These are phyloP conservation scores for Thielaviopsis ethacetica DNA, from an alignment of 2,329 filamentous ascomycete genomes.

Conservation along the genomic window DNA sequence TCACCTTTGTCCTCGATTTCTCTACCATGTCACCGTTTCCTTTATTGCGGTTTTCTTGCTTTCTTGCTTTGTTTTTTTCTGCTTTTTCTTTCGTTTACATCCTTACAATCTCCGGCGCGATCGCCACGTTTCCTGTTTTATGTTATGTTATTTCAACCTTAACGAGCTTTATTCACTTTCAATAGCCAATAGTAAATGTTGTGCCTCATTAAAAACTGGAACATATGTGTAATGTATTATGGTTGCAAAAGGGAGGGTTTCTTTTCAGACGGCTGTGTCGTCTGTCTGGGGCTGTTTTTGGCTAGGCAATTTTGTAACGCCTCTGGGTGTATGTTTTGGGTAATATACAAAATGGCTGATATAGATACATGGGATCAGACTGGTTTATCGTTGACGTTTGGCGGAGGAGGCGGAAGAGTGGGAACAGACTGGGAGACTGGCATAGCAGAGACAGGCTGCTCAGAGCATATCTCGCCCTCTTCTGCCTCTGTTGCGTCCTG, in stretches of 20 bases:
- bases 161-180: conserved; percentile 6
- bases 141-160: conserved; percentile 7
- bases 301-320: not conserved
- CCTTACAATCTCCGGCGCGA: not conserved
- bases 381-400: not conserved
- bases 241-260: not conserved
- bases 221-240: not conserved
- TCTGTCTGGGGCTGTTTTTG: not conserved
- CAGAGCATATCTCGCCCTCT: not conserved
- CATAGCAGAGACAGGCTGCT: not conserved
- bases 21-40: not conserved
- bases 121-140: conserved; percentile 1
- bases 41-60: conserved; percentile 9
- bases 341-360: not conserved
- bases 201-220: not conserved
- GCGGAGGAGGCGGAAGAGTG: not conserved
- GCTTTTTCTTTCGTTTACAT: conserved; percentile 28
- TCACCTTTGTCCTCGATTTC: not conserved
- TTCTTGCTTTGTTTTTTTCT: not conserved
- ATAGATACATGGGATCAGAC: not conserved
- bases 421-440: not conserved
- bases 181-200: not conserved
- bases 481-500: not conserved
- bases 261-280: not conserved
- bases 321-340: not conserved